A percentile compares a stretch with the other conserved stretches of the same genome.
Evolutionary conservation across 179 eudicot species (phyloP).

Genomic region (Carnegiea gigantea): DNA sequence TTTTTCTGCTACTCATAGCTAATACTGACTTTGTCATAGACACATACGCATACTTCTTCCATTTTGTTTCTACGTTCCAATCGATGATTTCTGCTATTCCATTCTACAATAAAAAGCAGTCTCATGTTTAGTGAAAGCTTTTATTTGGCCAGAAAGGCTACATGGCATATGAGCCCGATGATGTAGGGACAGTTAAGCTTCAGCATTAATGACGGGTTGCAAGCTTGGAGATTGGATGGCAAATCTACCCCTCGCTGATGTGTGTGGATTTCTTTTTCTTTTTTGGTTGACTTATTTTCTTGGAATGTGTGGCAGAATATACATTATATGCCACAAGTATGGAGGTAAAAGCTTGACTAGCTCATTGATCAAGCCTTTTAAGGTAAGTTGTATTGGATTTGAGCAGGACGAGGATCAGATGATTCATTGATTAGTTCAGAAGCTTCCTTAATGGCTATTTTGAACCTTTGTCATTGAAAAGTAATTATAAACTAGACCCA

Average conservation of each 20-base stretch:
- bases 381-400: neutral
- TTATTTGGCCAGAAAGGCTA: neutral
- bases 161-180: neutral
- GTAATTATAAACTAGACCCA: neutral
- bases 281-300: too few relatives aligned
- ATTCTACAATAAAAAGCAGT: neutral
- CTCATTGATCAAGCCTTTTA: neutral
- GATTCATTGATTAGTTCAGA: neutral
- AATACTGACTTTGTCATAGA: neutral
- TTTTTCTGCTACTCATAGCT: neutral
- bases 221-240: neutral
- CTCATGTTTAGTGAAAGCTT: neutral
- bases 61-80: neutral
- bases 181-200: neutral
- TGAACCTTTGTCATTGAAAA: neutral
- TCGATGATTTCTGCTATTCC: neutral
- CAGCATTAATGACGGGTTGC: neutral
- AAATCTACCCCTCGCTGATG: too few relatives aligned
- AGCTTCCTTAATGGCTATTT: neutral
- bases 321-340: neutral
- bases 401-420: conserved; percentile 1
- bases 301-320: neutral
- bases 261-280: too few relatives aligned
- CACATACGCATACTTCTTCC: too few relatives aligned
- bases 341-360: too few relatives aligned